Evolutionary conservation across 768 basidiomycete species (phyloP), one percentile per base, ranked within the genome.

Genomic region (Pholiota conissans): DNA sequence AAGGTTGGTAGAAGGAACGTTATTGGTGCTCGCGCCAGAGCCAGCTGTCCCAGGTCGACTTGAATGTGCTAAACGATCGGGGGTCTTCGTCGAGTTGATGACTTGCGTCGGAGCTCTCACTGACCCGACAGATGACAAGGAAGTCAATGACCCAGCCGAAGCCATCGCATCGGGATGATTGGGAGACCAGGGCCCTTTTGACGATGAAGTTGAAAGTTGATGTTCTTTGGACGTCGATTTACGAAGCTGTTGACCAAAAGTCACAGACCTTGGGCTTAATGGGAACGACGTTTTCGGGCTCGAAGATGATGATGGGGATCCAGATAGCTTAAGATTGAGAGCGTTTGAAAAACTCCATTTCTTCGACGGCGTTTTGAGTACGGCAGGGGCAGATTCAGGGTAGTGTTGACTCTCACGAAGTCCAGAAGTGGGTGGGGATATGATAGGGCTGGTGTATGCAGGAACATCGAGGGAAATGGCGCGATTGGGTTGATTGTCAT

Each of bases 311-410:
- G 86, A 86, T 49, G 88, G 85, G 26, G 85, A 87, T 57, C 81
- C 81, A 13, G 86, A 81, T 50, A 91, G 72, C 67, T 83, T 91
- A 70, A 90, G 81, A 62, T 90, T 91, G 3, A 95, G 75, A 22
- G 90, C 91, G 61, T 82, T 89, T n/a, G 91, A 90, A 70, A 95
- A 90, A 69, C 93, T 95, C 93, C 93, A 95, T 72, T 95, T 95
- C 82, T 94, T 95, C n/a, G 90, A 92, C 30, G 93, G 92, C 2
- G 90, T 90, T 75, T 90, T 91, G 51, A 80, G 75, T 40, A 80
- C 75, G 14, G 75, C 66, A 37, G 85, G 78, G 63, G 69, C 73
- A 61, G 74, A 76, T 66, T 63, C 69, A 40, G 67, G 63, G 57
- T 74, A 72, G 52, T 78, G 76, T 52, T 79, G 74, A 57, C 73